Evolutionary conservation across 2,329 filamentous ascomycete genomes (phyloP), one percentile per base, ranked within the genome.

Genomic region (Sarocladium brachiariae): DNA sequence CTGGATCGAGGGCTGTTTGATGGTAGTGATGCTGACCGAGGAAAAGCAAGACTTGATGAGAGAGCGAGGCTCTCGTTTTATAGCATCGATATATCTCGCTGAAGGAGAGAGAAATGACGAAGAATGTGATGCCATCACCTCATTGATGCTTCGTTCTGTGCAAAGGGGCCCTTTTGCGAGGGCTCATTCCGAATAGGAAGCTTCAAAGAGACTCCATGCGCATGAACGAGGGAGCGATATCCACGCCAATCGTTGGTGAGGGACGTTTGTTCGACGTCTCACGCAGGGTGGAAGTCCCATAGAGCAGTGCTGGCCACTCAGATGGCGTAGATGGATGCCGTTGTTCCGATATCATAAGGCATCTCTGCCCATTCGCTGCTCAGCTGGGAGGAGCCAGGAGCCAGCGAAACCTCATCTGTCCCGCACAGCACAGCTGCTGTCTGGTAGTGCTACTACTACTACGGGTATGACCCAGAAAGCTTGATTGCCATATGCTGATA

Each of bases 11-110:
- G 18, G 14, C 4, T 27, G 24, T 16, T 10, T 47, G 43, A 33
- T 47, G 43, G 6, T 24, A 31, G 43, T 47, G 43, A 47, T 47
- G 43, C 43, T 33, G 35, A 11, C 8, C 13, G n/a, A n/a, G n/a
- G n/a, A n/a, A n/a, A n/a, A 24, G 30, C 39, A 11, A 45, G 39
- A 45, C 11, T 7, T 35, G 33, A 45, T 45, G 21, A 45, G n/a
- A 27, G 6, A 30, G 39, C 39, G 24, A 19, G 14, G 9, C 39
- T 25, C 21, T 30, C 21, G 4, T 45, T 19, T 41, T 41, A 41
- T 41, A 16, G 6, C 18, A 41, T 8, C 10, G 24, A 45, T 8
- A 14, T 4, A 14, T 45, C 39, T 27, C 11, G 21, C 18, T 35
- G 33, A 8, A n/a, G 33, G 8, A 5, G 18, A 10, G 33, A 8